These are phyloP conservation scores for Crepidotus variabilis DNA, from an alignment of 768 basidiomycete species.

Conservation along the genomic window DNA sequence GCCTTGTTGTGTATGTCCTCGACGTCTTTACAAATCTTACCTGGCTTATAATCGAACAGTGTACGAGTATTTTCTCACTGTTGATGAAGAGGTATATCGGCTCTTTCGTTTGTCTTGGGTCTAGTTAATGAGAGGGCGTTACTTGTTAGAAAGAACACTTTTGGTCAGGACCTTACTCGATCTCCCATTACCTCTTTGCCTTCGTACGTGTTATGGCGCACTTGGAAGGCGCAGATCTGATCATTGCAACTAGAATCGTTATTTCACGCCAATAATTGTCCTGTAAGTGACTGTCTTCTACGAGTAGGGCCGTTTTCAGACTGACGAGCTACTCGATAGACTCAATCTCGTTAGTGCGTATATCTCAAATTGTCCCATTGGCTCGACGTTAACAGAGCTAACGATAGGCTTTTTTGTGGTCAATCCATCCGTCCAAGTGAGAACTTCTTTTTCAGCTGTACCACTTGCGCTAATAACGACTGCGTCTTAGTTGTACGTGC, in stretches of 20 bases:
- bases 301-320: background rate
- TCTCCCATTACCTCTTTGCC: conserved; percentile 33
- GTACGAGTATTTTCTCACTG: conserved; percentile 31
- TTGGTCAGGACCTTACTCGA: conserved; percentile 33
- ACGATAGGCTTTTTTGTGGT: background rate
- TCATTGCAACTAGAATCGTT: conserved; percentile 11
- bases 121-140: too few species aligned
- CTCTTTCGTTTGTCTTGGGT: too few species aligned
- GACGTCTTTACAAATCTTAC: background rate
- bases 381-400: background rate
- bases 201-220: conserved; percentile 20
- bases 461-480: background rate
- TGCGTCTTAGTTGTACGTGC: conserved; percentile 1
- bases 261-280: conserved; percentile 10
- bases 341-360: background rate
- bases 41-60: conserved; percentile 11
- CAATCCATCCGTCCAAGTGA: conserved; percentile 1
- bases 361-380: background rate
- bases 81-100: conserved; percentile 34
- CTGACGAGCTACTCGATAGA: background rate
- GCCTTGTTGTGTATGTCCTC: conserved; percentile 10
- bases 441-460: background rate
- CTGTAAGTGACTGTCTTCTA: conserved; percentile 3
- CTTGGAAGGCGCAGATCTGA: background rate
- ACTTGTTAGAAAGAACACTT: conserved; percentile 31